phyloP scores from a whole-genome alignment of 768 basidiomycete species.

The Pulveroboletus ravenelii region DNA sequence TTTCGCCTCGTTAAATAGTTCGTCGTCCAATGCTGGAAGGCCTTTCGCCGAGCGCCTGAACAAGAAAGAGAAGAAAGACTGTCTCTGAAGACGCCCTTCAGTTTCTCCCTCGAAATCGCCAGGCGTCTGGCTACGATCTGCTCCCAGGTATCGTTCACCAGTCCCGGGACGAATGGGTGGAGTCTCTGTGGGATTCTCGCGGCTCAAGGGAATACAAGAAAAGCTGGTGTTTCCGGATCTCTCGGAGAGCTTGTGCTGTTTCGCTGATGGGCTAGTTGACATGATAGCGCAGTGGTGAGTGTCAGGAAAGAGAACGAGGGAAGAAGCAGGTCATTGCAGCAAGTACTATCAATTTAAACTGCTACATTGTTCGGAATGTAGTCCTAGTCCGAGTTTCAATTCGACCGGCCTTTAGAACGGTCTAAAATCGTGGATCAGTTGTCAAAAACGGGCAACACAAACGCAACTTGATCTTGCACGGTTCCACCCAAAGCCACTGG shows the following conservation, averaged over 20 bases:
- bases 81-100: slow-evolving; percentile 5
- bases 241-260: slow-evolving; percentile 5
- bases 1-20: slow-evolving; percentile 24
- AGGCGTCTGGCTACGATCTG: not conserved
- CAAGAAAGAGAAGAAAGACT: slow-evolving; percentile 14
- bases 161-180: not conserved
- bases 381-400: slow-evolving; percentile 12
- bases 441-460: not conserved
- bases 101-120: slow-evolving; percentile 10
- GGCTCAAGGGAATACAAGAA: not conserved
- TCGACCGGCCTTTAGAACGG: slow-evolving; percentile 4
- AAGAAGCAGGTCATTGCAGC: not conserved
- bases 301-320: not conserved
- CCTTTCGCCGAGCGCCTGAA: slow-evolving; percentile 6
- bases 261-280: slow-evolving; percentile 6
- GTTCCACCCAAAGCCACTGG: not conserved
- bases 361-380: not conserved
- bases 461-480: slow-evolving; percentile 5
- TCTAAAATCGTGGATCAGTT: slow-evolving; percentile 5
- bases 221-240: not conserved
- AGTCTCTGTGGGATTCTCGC: not conserved
- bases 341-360: not conserved
- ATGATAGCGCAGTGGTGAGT: slow-evolving; percentile 2
- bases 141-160: not conserved
- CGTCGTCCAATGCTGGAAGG: slow-evolving; percentile 18